These are phyloP conservation scores for Phyllostachys edulis DNA, from an alignment of 176 grass and related monocot genomes.

Conservation along the genomic window DNA sequence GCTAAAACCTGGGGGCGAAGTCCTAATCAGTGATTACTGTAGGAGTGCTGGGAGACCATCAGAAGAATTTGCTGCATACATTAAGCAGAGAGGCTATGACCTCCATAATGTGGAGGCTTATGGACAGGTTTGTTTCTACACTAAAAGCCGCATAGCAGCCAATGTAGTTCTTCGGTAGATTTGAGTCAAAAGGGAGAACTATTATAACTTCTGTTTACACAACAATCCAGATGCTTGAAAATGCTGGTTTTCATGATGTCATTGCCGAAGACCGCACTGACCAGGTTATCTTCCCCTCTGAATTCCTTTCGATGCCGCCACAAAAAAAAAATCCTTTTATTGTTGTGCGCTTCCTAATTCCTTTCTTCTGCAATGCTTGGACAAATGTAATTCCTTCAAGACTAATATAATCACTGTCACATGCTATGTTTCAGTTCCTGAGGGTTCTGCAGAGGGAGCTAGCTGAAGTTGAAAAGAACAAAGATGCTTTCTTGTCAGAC, in stretches of 20 bases:
- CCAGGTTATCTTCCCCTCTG: conserved; percentile 50
- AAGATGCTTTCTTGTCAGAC: conserved; percentile 69
- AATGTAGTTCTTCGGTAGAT: neutral
- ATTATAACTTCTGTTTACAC: conserved; percentile 10
- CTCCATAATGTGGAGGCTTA: conserved; percentile 87
- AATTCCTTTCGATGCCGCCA: neutral
- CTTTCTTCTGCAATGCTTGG: neutral
- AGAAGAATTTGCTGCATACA: conserved; percentile 72
- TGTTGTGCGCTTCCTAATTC: neutral
- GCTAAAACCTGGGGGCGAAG: conserved; percentile 86
- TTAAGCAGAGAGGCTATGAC: conserved; percentile 86
- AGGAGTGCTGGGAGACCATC: conserved; percentile 68
- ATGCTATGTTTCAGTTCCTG: conserved; percentile 52
- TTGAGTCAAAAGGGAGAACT: neutral
- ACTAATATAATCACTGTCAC: neutral
- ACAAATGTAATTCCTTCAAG: neutral
- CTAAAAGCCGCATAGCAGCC: neutral
- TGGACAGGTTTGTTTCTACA: conserved; percentile 63
- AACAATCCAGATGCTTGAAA: conserved; percentile 62
- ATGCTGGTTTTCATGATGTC: conserved; percentile 75
- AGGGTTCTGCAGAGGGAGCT: conserved; percentile 79
- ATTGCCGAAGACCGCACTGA: conserved; percentile 76
- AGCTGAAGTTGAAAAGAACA: conserved; percentile 63
- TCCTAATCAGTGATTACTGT: conserved; percentile 92
- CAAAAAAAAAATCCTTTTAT: too few relatives aligned